phyloP scores from a whole-genome alignment of 768 basidiomycete species.

The Mycena indigotica region DNA sequence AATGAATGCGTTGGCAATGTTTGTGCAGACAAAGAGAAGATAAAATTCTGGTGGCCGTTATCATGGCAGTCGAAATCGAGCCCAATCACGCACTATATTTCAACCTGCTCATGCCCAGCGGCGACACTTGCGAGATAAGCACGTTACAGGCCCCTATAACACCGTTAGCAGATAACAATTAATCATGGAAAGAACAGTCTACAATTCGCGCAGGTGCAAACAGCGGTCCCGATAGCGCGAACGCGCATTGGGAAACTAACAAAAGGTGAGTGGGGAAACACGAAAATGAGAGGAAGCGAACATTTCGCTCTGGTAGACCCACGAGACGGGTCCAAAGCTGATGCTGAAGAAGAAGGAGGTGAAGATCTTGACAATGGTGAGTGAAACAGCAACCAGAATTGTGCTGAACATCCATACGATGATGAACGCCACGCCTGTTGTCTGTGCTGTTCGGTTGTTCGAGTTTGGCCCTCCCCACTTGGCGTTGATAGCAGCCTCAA shows the following conservation, averaged over 20 bases:
- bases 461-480: constrained; percentile 59
- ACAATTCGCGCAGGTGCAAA: constrained; percentile 25
- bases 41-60: constrained; percentile 16
- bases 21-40: constrained; percentile 17
- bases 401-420: constrained; percentile 45
- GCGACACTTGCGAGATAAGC: constrained; percentile 22
- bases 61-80: too few species aligned
- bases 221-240: constrained; percentile 38
- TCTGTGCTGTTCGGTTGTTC: constrained; percentile 51
- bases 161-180: not conserved
- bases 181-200: not conserved
- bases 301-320: constrained; percentile 31
- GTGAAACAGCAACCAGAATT: constrained; percentile 44
- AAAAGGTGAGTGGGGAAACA: not conserved
- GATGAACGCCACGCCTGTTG: constrained; percentile 32
- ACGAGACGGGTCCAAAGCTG: constrained; percentile 52
- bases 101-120: constrained; percentile 16
- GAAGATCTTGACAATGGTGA: constrained; percentile 46
- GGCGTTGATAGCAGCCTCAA: constrained; percentile 57
- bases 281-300: not conserved
- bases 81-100: constrained; percentile 8
- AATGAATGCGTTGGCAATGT: constrained; percentile 15
- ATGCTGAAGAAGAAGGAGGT: constrained; percentile 49
- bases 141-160: constrained; percentile 19
- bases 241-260: constrained; percentile 57